Evolutionary conservation across 805 yeast species (phyloP), one percentile per base, ranked within the genome.

Genomic region (Debaryomyces maramus): DNA sequence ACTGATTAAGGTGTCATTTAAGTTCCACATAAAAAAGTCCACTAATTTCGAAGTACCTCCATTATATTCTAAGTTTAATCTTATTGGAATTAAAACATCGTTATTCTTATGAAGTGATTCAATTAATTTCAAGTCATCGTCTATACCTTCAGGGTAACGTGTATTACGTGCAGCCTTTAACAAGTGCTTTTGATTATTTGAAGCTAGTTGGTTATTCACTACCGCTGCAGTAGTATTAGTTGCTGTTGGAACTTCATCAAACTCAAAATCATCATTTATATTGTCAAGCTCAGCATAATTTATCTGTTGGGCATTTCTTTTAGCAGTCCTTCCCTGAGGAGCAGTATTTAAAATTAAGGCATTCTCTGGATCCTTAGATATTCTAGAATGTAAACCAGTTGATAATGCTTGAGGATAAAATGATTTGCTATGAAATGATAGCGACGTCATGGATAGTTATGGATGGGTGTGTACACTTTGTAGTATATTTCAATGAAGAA

Each of bases 211-310:
- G 22, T 48, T 52, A 34, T 45, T 55, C 2, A 55, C 44, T n/a
- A 41, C 38, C 21, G 43, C 38, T 7, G 39, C 41, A 14, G 47
- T 47, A n/a, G 45, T 21, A 14, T 43, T 44, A 4, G 45, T 41
- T 15, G 47, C 40, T 6, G 58, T 34, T n/a, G 61, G 60, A 4
- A 43, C 50, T 24, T 61, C 69, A 34, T 66, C 71, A 40, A 51
- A 53, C 20, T 65, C 70, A 33, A 49, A 50, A 40, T 63, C 79
- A 40, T 76, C 75, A 47, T 81, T 81, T 36, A 77, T 80, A 46
- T 65, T 65, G 38, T 87, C 96, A 43, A 80, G 73, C 57, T 88
- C 97, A 0, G 96, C 93, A 55, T 89, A 89, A 57, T 85, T 87
- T 37, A 87, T 79, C 35, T 81, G 83, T 27, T 76, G 75, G 8